Conservation (phyloP, 768 basidiomycete species). For the Trametes elegans region DNA sequence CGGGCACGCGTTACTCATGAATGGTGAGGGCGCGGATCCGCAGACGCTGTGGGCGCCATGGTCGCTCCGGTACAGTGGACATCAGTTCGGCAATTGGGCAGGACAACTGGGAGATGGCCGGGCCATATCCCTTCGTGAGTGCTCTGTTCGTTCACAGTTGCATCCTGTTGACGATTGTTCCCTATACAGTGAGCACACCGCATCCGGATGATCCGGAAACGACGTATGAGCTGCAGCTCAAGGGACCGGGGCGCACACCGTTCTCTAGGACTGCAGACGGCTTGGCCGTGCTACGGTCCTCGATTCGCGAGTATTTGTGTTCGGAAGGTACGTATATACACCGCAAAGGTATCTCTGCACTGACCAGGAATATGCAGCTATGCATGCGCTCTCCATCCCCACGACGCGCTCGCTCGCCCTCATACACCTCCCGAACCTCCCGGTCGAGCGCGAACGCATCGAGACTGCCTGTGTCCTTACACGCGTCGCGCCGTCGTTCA, state of each 20-base stretch:
- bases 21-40: conserved; percentile 32
- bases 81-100: conserved; percentile 88
- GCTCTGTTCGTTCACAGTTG: neutral
- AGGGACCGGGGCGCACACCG: conserved; percentile 92
- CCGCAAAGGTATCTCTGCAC: neutral
- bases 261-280: conserved; percentile 93
- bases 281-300: conserved; percentile 91
- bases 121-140: conserved; percentile 76
- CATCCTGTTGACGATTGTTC: no score
- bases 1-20: conserved; percentile 72
- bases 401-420: conserved; percentile 87
- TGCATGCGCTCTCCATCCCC: conserved; percentile 81
- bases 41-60: conserved; percentile 53
- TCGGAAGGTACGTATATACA: conserved; percentile 68
- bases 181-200: conserved; percentile 65
- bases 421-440: conserved; percentile 66
- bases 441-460: conserved; percentile 70
- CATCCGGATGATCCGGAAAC: conserved; percentile 55
- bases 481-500: conserved; percentile 84
- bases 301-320: conserved; percentile 90
- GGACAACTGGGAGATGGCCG: conserved; percentile 96
- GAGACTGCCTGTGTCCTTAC: conserved; percentile 76
- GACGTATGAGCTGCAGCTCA: conserved; percentile 86
- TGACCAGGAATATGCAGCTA: conserved; percentile 39
- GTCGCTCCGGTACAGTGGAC: conserved; percentile 89